phyloP scores from a whole-genome alignment of 179 eudicot genomes.

The Beta lomatogona region DNA sequence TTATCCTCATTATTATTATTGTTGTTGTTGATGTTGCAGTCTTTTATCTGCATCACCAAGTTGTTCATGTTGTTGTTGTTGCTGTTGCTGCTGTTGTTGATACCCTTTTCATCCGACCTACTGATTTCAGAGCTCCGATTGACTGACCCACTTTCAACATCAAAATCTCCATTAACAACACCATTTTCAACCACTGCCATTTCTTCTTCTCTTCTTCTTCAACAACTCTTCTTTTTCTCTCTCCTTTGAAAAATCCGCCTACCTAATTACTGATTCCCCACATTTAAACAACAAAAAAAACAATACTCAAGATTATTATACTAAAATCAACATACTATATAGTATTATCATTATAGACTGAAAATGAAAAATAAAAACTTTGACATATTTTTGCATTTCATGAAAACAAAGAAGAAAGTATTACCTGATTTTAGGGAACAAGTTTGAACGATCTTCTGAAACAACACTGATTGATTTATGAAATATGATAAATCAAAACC shows the following conservation, averaged over 20 bases:
- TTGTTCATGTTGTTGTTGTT: no score
- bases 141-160: constrained; percentile 7
- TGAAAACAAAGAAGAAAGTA: no score
- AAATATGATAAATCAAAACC: background rate
- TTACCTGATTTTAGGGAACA: no score
- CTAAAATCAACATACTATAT: no score
- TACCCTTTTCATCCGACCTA: background rate
- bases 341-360: no score
- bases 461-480: no score
- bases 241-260: constrained; percentile 26
- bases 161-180: background rate
- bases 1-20: background rate
- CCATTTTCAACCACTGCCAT: constrained; percentile 22
- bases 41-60: no score
- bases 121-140: constrained; percentile 8
- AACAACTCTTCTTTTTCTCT: constrained; percentile 1
- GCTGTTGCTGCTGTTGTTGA: background rate
- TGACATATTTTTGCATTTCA: no score
- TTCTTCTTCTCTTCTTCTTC: background rate
- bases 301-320: no score
- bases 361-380: no score
- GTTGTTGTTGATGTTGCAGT: background rate
- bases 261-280: background rate
- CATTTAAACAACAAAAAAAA: no score
- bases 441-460: no score